Conservation (phyloP, 495 filamentous ascomycete species). For the Aspergillus nidulans region DNA sequence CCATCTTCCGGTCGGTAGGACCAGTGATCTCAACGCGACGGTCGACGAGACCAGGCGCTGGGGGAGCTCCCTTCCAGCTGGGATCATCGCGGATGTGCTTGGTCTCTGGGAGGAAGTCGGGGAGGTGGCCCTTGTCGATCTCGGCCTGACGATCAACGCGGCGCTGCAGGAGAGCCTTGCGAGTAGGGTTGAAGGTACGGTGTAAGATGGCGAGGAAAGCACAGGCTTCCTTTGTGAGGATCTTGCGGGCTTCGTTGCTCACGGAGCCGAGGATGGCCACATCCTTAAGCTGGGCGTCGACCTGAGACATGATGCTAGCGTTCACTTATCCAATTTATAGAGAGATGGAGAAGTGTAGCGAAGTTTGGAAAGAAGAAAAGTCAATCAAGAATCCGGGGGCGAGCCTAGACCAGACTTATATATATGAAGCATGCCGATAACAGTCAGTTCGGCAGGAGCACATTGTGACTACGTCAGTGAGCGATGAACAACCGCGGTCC, state of each 20-base stretch:
- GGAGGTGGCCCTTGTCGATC: conserved; percentile 86
- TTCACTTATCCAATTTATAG: conserved; percentile 1
- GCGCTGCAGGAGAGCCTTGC: conserved; percentile 85
- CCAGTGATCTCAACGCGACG: conserved; percentile 98
- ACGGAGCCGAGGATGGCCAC: conserved; percentile 79
- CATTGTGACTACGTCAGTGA: conserved; percentile 30
- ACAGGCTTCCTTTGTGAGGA: conserved; percentile 85
- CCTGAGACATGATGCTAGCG: conserved; percentile 60
- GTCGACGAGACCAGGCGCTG: conserved; percentile 90
- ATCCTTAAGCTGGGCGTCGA: conserved; percentile 77
- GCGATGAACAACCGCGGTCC: conserved; percentile 31
- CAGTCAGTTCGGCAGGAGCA: conserved; percentile 18
- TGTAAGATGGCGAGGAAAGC: conserved; percentile 94
- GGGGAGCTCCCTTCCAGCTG: conserved; percentile 90
- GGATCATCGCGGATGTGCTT: conserved; percentile 92
- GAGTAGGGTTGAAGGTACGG: conserved; percentile 85
- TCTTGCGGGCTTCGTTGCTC: conserved; percentile 75
- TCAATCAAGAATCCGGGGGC: not conserved
- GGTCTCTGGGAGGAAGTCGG: conserved; percentile 95
- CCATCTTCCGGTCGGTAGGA: conserved; percentile 98
- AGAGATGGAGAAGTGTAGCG: not conserved
- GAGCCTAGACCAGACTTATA: conserved; percentile 11
- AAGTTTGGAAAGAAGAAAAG: conserved; percentile 7
- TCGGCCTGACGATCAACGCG: conserved; percentile 85
- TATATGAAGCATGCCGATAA: conserved; percentile 21